Percentiles rank a stretch among this genome's conserved stretches.
These are phyloP conservation scores for Saccharum spontaneum DNA, from an alignment of 176 grass and related monocot species.

Conservation along the genomic window DNA sequence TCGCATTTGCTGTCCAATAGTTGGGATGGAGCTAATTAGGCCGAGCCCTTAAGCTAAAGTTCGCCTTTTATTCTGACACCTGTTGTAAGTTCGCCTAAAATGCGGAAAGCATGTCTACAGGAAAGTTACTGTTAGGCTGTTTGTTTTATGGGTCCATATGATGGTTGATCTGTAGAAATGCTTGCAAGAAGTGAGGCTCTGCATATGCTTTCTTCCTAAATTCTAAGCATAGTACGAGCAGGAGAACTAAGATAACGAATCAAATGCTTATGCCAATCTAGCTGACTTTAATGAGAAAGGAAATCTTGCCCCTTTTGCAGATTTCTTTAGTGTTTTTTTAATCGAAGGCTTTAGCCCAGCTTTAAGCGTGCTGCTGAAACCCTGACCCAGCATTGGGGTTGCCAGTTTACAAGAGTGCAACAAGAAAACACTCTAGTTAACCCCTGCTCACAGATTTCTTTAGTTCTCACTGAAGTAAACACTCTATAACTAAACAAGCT, in stretches of 20 bases:
- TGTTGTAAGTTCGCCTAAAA: background rate
- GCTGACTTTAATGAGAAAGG: background rate
- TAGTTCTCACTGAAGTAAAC: background rate
- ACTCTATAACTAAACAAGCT: background rate
- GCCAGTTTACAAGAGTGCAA: background rate
- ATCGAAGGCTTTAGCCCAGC: background rate
- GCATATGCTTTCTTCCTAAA: background rate
- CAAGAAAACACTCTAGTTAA: background rate
- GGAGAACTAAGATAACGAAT: background rate
- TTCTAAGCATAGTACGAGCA: background rate
- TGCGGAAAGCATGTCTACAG: background rate
- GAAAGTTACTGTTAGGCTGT: background rate
- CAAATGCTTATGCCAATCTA: background rate
- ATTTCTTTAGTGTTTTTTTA: background rate
- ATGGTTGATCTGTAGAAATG: background rate
- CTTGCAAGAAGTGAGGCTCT: background rate
- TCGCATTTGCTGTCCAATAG: background rate
- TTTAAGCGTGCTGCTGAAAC: background rate
- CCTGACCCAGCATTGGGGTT: background rate
- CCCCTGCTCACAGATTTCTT: background rate
- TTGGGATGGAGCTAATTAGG: background rate
- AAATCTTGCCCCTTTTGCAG: background rate
- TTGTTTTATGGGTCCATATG: background rate
- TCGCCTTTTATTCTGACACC: background rate
- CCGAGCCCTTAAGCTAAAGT: background rate